Conservation (phyloP, 306 rosid species). For the Acacia confusa region DNA sequence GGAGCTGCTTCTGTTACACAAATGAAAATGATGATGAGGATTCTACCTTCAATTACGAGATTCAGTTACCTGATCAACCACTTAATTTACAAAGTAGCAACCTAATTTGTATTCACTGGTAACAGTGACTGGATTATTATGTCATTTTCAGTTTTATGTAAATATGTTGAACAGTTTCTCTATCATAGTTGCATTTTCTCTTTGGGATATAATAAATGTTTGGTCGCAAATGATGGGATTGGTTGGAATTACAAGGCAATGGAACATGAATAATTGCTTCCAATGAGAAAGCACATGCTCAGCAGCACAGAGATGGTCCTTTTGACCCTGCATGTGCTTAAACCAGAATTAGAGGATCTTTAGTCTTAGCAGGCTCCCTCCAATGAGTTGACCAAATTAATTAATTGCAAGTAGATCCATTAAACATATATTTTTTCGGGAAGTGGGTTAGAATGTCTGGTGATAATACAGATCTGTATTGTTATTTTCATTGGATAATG, state of each 20-base stretch:
- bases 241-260: background rate
- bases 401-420: background rate
- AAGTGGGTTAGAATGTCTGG: background rate
- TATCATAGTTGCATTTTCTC: background rate
- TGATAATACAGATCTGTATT: background rate
- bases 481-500: background rate
- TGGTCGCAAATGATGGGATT: conserved; percentile 13
- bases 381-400: background rate
- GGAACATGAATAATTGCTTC: background rate
- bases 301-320: conserved; percentile 32
- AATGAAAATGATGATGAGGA: background rate
- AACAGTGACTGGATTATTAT: conserved; percentile 32
- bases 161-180: conserved; percentile 4
- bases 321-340: conserved; percentile 41
- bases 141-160: conserved; percentile 32
- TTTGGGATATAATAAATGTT: background rate
- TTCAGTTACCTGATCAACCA: conserved; percentile 26
- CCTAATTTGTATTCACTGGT: conserved; percentile 45
- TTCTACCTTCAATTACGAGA: conserved; percentile 29
- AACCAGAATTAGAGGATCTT: background rate
- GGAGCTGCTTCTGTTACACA: conserved; percentile 36
- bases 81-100: conserved; percentile 23
- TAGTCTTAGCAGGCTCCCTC: background rate
- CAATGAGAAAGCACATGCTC: conserved; percentile 35
- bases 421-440: background rate